These are phyloP conservation scores for Cyanophora paradoxa DNA, from an alignment of 78 protist species.

Conservation along the genomic window DNA sequence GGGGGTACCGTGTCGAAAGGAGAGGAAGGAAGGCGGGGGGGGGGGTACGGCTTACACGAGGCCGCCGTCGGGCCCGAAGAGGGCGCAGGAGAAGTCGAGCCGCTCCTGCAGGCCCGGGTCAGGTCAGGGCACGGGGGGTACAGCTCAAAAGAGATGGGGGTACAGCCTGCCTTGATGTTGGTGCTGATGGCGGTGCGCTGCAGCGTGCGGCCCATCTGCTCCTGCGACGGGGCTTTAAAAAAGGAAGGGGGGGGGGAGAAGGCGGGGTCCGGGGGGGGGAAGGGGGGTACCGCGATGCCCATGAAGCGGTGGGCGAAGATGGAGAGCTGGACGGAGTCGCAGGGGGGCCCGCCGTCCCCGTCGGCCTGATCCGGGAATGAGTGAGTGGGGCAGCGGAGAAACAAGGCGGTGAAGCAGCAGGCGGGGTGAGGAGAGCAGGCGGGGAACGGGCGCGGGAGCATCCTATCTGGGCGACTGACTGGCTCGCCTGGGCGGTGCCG, in stretches of 20 bases:
- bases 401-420: too few relatives aligned
- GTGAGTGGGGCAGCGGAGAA: too few relatives aligned
- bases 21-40: too few relatives aligned
- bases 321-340: conserved; percentile 66
- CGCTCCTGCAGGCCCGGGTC: conserved; percentile 36
- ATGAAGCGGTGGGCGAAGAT: conserved; percentile 86
- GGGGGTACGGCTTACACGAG: too few relatives aligned
- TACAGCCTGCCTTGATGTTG: conserved; percentile 90
- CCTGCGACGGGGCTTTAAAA: too few relatives aligned
- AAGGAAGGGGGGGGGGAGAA: too few relatives aligned
- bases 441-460: too few relatives aligned
- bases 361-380: background rate
- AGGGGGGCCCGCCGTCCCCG: background rate
- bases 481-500: background rate
- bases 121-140: background rate
- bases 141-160: background rate
- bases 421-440: too few relatives aligned
- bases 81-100: conserved; percentile 90
- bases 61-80: conserved; percentile 53
- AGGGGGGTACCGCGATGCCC: conserved; percentile 94
- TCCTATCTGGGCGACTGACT: too few relatives aligned
- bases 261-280: too few relatives aligned
- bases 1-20: too few relatives aligned
- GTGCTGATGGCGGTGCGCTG: conserved; percentile 84
- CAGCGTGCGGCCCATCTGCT: conserved; percentile 92